Conservation (phyloP, 2,329 filamentous ascomycete species). For the Setomelanomma holmii region DNA sequence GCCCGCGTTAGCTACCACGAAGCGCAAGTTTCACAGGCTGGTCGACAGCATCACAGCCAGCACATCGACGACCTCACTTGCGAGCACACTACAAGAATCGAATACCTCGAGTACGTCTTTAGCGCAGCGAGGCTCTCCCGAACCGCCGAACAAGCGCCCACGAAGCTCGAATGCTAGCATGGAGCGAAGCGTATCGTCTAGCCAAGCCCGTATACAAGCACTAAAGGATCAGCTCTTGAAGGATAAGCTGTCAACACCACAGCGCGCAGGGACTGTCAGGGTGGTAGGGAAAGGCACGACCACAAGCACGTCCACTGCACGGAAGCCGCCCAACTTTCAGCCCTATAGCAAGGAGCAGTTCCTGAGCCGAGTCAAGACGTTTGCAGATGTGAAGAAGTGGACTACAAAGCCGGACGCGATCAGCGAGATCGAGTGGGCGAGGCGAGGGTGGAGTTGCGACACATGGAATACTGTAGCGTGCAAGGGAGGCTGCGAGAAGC, state of each 20-base stretch:
- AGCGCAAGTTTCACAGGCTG: slow-evolving; percentile 81
- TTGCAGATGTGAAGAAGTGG: slow-evolving; percentile 91
- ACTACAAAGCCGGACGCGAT: slow-evolving; percentile 87
- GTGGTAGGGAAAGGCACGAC: slow-evolving; percentile 40
- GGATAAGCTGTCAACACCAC: slow-evolving; percentile 40
- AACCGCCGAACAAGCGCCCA: slow-evolving; percentile 45
- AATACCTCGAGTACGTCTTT: slow-evolving; percentile 43
- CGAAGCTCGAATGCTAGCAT: slow-evolving; percentile 38
- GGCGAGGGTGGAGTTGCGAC: slow-evolving; percentile 87
- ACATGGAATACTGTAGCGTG: slow-evolving; percentile 78
- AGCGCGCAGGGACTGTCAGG: slow-evolving; percentile 37
- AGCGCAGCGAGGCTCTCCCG: slow-evolving; percentile 27
- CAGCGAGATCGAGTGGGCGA: slow-evolving; percentile 93
- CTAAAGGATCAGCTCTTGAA: slow-evolving; percentile 45
- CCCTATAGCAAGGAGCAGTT: slow-evolving; percentile 87
- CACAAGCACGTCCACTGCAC: slow-evolving; percentile 30
- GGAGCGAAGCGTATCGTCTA: slow-evolving; percentile 37
- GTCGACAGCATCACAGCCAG: slow-evolving; percentile 60
- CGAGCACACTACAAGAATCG: slow-evolving; percentile 45
- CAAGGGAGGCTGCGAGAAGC: slow-evolving; percentile 78
- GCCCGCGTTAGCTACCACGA: slow-evolving; percentile 74
- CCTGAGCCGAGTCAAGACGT: slow-evolving; percentile 80
- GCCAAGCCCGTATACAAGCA: slow-evolving; percentile 38
- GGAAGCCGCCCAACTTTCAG: slow-evolving; percentile 72
- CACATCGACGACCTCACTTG: slow-evolving; percentile 54